Evolutionary conservation across 176 grass and related monocot genomes (phyloP), one percentile per base, ranked within the genome.

Genomic region (Bromus sterilis): DNA sequence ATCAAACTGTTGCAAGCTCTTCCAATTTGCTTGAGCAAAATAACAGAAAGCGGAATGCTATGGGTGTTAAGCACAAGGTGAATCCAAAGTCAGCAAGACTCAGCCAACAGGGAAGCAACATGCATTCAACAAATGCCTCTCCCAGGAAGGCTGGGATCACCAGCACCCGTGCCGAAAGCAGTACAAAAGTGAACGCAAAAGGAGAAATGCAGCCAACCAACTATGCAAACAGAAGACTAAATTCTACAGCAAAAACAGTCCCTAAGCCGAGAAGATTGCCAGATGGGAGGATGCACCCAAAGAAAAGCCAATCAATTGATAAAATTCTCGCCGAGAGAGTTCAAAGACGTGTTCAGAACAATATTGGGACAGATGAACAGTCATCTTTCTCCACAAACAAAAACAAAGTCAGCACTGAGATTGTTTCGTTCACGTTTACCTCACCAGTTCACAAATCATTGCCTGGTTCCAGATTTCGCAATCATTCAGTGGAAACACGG

Each of bases 341-440:
- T 36, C 76, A 91, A 83, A 93, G 85, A 78, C 77, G 40, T 43
- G 70, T 93, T 86, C 84, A 87, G 69, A 91, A 99, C 86, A 91
- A 89, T 80, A 74, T 91, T 91, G 89, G 95, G 74, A 76, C 88
- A 46, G 96, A 90, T 69, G 85, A 90, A 21, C 88, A 89, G 37
- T 66, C 79, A 35, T 77, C 80, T 85, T 78, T 67, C 70, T 67
- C 70, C 25, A 73, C 74, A 15, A 77, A 81, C 64, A 93, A 88
- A 79, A 94, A 71, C 79, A 93, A 82, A 85, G 53, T 75, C 25
- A 80, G 80, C 80, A 91, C 87, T 74, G 91, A 99, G 44, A 91
- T 99, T 75, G 93, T 99, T 82, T 99, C 93, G 9, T 99, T 99
- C 75, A 95, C 96, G 78, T 93, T 99, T 81, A 99, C 91, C 14